Conservation (phyloP, 176 grass and related monocot species). For the Metroxylon sagu region DNA sequence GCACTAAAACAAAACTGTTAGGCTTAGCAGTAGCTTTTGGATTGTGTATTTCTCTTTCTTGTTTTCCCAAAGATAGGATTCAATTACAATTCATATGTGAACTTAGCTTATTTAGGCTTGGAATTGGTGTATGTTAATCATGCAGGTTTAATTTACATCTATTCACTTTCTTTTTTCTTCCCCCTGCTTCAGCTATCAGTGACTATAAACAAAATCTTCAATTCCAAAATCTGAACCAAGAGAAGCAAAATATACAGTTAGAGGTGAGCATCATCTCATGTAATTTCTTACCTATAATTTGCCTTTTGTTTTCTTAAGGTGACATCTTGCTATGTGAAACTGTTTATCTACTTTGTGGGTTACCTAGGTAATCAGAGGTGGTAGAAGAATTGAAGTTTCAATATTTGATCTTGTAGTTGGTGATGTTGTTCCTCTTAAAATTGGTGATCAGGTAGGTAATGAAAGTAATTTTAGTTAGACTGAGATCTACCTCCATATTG, state of each 20-base stretch:
- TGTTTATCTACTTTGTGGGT: too few relatives aligned
- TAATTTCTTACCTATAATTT: too few relatives aligned
- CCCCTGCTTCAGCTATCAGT: slow-evolving; percentile 46
- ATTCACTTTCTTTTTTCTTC: slow-evolving; percentile 9
- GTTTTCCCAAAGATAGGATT: too few relatives aligned
- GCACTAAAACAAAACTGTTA: too few relatives aligned
- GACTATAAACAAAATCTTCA: slow-evolving; percentile 94
- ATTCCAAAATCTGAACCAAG: slow-evolving; percentile 88
- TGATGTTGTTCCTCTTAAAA: slow-evolving; percentile 90
- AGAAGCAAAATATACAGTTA: slow-evolving; percentile 94
- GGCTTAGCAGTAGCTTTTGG: too few relatives aligned
- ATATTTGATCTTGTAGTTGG: slow-evolving; percentile 93
- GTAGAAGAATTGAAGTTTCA: slow-evolving; percentile 67
- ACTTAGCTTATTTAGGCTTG: too few relatives aligned
- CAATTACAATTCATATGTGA: too few relatives aligned
- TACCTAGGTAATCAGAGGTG: slow-evolving; percentile 64
- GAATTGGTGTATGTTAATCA: too few relatives aligned
- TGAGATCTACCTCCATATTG: slow-evolving; percentile 17
- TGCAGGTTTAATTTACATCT: background rate
- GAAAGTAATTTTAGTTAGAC: slow-evolving; percentile 19
- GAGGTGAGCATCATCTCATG: slow-evolving; percentile 37
- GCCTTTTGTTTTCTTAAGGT: too few relatives aligned
- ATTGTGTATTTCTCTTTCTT: too few relatives aligned
- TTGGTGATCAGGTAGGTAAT: slow-evolving; percentile 86
- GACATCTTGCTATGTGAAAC: too few relatives aligned